Base-by-base conservation (phyloP, 495 filamentous ascomycete genomes). In the Parmelia sp. region DNA sequence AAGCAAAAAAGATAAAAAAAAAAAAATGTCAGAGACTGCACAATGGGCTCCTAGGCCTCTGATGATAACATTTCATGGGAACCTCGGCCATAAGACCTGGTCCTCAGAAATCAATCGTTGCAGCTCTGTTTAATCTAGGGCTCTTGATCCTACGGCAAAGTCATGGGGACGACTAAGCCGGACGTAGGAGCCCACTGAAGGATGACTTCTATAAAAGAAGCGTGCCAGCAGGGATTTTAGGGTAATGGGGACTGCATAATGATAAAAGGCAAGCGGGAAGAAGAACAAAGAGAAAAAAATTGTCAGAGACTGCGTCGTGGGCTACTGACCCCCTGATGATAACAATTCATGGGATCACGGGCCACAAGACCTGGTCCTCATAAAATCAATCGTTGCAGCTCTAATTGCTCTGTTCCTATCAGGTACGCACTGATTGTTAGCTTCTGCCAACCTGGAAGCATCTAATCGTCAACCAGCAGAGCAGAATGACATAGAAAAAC, bases 1-100 rank as follows among this genome's bases (percentile, higher is more conserved):
- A 44, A 44, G 25, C 19, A 49, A 49, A 27, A 49, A 4, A n/a
- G 5, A 5, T 36, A 23, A n/a, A 21, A 21, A 45, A 9, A 45
- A n/a, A 45, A 45, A 9, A 45, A n/a, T 49, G 45, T 49, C 45
- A 27, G 45, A 49, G 4, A n/a, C 15, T 27, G n/a, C 45, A 0
- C 25, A 4, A 9, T 21, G 45, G 23, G 1, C 6, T 25, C 8
- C 3, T 23, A 10, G 9, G 4, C 42, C 45, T 12, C 3, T 49
- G 45, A 49, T 49, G 45, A 49, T 49, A 27, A 49, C n/a, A 49
- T 49, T 21, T 49, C 45, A 10, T 49, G 45, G 42, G 40, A 44
- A n/a, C 11, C 25, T n/a, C 8, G 25, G 5, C 25, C 45, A 21
- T 21, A 49, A 49, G 45, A 49, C 42, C 19, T 4, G 9, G 11